phyloP scores from a whole-genome alignment of 2,329 filamentous ascomycete species.

The Penicillium sp. region DNA sequence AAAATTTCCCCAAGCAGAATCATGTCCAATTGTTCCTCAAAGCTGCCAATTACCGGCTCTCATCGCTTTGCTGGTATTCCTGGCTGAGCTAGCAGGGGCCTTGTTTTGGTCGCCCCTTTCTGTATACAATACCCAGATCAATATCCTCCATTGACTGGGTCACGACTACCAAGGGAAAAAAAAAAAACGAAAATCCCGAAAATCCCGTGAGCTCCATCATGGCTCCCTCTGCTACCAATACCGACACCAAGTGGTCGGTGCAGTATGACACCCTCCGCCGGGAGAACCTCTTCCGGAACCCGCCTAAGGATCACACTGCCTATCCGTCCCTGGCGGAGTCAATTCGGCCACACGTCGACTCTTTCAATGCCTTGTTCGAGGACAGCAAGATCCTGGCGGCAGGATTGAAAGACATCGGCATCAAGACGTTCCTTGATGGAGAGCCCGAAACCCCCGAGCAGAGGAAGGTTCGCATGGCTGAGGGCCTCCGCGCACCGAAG shows the following conservation, averaged over 20 bases:
- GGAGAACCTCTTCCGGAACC: slow-evolving; percentile 84
- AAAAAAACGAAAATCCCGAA: not conserved
- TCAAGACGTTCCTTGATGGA: slow-evolving; percentile 83
- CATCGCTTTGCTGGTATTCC: slow-evolving; percentile 19
- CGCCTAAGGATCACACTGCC: slow-evolving; percentile 81
- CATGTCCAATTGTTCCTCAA: slow-evolving; percentile 22
- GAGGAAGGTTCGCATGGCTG: slow-evolving; percentile 48
- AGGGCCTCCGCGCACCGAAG: slow-evolving; percentile 53
- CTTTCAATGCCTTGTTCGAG: slow-evolving; percentile 88
- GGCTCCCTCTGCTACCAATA: slow-evolving; percentile 60
- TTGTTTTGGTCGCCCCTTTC: not conserved
- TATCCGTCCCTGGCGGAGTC: slow-evolving; percentile 84
- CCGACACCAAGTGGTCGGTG: slow-evolving; percentile 75
- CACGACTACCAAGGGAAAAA: not conserved
- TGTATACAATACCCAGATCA: not conserved
- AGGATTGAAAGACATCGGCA: slow-evolving; percentile 84
- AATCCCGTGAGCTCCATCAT: slow-evolving; percentile 41
- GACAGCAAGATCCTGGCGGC: slow-evolving; percentile 71
- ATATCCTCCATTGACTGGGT: not conserved
- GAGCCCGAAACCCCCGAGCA: slow-evolving; percentile 50
- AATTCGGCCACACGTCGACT: slow-evolving; percentile 90
- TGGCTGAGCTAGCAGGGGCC: slow-evolving; percentile 17
- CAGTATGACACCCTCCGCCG: slow-evolving; percentile 83
- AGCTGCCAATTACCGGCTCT: slow-evolving; percentile 24
- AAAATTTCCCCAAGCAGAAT: slow-evolving; percentile 41